These are phyloP conservation scores for Pseudogymnoascus verrucosus DNA, from an alignment of 2,329 filamentous ascomycete species.

Conservation along the genomic window DNA sequence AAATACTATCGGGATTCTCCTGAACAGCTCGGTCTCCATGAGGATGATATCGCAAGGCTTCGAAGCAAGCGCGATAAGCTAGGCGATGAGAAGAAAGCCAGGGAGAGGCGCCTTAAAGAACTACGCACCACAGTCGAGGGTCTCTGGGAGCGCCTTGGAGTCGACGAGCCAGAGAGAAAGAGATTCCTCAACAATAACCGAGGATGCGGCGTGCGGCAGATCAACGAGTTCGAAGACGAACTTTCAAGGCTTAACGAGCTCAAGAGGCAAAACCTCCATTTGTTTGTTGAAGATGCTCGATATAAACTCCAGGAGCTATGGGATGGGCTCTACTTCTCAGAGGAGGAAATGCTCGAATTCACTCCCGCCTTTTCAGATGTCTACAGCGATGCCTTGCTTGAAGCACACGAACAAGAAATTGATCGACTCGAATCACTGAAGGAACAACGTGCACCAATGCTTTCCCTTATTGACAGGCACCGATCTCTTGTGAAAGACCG, in stretches of 20 bases:
- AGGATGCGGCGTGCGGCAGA: slow-evolving; percentile 81
- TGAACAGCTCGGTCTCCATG: slow-evolving; percentile 87
- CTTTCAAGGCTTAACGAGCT: slow-evolving; percentile 78
- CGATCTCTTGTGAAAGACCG: slow-evolving; percentile 75
- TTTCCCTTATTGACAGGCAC: slow-evolving; percentile 78
- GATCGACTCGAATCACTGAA: slow-evolving; percentile 68
- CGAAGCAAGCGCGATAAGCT: slow-evolving; percentile 72
- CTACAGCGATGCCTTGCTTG: slow-evolving; percentile 89
- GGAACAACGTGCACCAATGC: slow-evolving; percentile 78
- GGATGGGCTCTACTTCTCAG: slow-evolving; percentile 88
- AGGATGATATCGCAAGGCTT: slow-evolving; percentile 71
- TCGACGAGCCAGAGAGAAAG: slow-evolving; percentile 77
- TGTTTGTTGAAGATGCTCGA: slow-evolving; percentile 92
- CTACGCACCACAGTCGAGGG: slow-evolving; percentile 70
- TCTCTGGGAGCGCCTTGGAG: slow-evolving; percentile 80
- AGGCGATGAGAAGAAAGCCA: slow-evolving; percentile 76
- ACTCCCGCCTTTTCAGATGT: slow-evolving; percentile 95
- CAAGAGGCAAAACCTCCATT: slow-evolving; percentile 87
- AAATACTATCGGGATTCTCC: slow-evolving; percentile 84
- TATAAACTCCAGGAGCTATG: slow-evolving; percentile 89
- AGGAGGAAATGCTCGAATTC: slow-evolving; percentile 98
- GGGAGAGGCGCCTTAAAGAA: slow-evolving; percentile 68
- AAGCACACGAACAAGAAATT: slow-evolving; percentile 91
- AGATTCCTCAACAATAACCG: slow-evolving; percentile 79
- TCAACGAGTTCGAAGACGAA: slow-evolving; percentile 95